Percentiles rank a stretch among this genome's conserved stretches.
phyloP scores from a whole-genome alignment of 805 yeast genomes.

The Sugiyamaella qingdaonensis region DNA sequence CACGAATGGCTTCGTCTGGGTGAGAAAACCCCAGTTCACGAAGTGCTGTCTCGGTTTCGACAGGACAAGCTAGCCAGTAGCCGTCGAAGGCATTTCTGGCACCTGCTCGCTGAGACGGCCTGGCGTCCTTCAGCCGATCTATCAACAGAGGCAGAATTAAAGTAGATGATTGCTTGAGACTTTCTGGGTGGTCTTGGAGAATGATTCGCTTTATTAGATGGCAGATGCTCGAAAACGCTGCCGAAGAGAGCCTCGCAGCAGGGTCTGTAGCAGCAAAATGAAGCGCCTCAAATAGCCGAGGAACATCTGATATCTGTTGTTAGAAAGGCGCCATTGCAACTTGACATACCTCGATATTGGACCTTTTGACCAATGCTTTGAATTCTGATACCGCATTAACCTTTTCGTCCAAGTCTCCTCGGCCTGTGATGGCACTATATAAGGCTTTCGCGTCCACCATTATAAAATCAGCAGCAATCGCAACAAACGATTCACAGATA shows the following conservation, averaged over 20 bases:
- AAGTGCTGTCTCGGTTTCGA: constrained; percentile 31
- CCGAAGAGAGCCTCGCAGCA: constrained; percentile 18
- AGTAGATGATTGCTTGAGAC: constrained; percentile 30
- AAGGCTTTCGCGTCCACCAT: constrained; percentile 16
- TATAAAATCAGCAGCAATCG: constrained; percentile 2
- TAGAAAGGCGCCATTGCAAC: neutral
- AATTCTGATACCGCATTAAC: constrained; percentile 17
- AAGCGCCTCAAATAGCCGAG: constrained; percentile 27
- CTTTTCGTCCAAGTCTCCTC: constrained; percentile 18
- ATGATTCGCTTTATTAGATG: constrained; percentile 43
- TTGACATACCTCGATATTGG: constrained; percentile 18
- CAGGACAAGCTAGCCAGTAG: constrained; percentile 37
- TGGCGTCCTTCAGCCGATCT: constrained; percentile 31
- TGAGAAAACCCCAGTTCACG: constrained; percentile 31
- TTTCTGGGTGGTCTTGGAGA: constrained; percentile 34
- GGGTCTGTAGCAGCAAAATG: constrained; percentile 15
- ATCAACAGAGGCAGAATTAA: constrained; percentile 34
- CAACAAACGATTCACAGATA: neutral
- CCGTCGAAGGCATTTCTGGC: constrained; percentile 33
- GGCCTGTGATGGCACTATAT: constrained; percentile 17
- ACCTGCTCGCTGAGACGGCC: constrained; percentile 25
- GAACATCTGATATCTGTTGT: constrained; percentile 10
- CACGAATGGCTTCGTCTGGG: constrained; percentile 22
- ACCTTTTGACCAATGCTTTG: constrained; percentile 24
- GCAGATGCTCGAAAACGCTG: constrained; percentile 42